A percentile compares a stretch with the other conserved stretches of the same genome.
These are phyloP conservation scores for Leishmania lainsoni DNA, from an alignment of 208 protist species.

Conservation along the genomic window DNA sequence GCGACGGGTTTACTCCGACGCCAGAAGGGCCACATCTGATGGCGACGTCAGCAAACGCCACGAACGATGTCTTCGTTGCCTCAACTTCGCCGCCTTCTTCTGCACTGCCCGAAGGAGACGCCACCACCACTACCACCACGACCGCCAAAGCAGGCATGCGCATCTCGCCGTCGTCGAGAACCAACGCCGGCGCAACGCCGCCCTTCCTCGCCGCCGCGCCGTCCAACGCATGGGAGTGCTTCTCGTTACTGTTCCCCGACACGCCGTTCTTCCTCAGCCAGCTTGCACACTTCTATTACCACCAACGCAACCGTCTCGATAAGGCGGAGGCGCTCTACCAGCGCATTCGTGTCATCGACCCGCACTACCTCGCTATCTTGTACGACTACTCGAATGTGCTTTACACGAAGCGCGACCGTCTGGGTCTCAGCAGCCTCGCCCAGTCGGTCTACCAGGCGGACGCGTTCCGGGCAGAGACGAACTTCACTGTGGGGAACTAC, in stretches of 20 bases:
- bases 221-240: conserved; percentile 68
- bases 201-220: not conserved
- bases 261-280: conserved; percentile 80
- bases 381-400: conserved; percentile 97
- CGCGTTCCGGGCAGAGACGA: conserved; percentile 96
- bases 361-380: conserved; percentile 91
- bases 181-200: conserved; percentile 2
- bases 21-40: conserved; percentile 2
- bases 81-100: not conserved
- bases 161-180: not conserved
- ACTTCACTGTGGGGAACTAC: conserved; percentile 98
- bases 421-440: conserved; percentile 90
- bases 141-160: not conserved
- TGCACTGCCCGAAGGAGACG: not conserved
- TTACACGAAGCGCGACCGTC: conserved; percentile 93
- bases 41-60: not conserved
- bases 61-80: not conserved
- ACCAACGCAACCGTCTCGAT: conserved; percentile 87
- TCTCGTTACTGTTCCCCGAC: conserved; percentile 64
- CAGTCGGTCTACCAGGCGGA: conserved; percentile 92
- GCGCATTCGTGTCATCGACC: conserved; percentile 77
- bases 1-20: not conserved
- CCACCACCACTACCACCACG: not conserved
- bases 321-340: conserved; percentile 88
- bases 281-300: conserved; percentile 85